Percentiles rank a stretch among this genome's conserved stretches.
Conservation (phyloP, 2,329 filamentous ascomycete genomes). For the Diaporthe longicolla region DNA sequence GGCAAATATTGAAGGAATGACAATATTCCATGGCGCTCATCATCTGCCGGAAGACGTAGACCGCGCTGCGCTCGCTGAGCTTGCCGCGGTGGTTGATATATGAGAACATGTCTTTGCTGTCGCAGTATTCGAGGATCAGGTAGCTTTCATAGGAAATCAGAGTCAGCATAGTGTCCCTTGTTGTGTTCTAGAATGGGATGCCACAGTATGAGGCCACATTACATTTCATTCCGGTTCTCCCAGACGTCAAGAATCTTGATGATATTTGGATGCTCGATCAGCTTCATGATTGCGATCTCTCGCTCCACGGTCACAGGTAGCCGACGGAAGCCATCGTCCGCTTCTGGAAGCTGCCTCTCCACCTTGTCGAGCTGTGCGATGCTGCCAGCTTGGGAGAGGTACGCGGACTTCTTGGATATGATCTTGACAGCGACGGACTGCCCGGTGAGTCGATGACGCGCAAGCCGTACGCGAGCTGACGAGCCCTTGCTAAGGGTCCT, state of each 20-base stretch:
- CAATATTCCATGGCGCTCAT: slow-evolving; percentile 93
- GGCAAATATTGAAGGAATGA: slow-evolving; percentile 94
- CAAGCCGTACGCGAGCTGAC: slow-evolving; percentile 88
- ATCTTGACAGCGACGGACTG: slow-evolving; percentile 96
- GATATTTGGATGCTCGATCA: slow-evolving; percentile 95
- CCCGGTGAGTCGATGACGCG: slow-evolving; percentile 82
- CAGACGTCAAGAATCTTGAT: slow-evolving; percentile 96
- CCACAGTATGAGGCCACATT: slow-evolving; percentile 55
- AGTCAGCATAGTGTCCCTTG: slow-evolving; percentile 40
- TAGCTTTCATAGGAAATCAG: slow-evolving; percentile 71
- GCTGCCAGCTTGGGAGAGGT: slow-evolving; percentile 87
- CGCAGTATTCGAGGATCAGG: slow-evolving; percentile 92
- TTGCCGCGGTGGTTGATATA: slow-evolving; percentile 83
- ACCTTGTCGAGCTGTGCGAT: slow-evolving; percentile 85
- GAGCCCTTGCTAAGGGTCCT: slow-evolving; percentile 91
- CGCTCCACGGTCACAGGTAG: slow-evolving; percentile 93
- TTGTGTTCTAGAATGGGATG: not conserved
- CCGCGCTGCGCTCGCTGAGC: slow-evolving; percentile 83
- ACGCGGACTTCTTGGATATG: slow-evolving; percentile 85
- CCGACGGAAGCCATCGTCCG: slow-evolving; percentile 72
- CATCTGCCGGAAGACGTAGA: slow-evolving; percentile 92
- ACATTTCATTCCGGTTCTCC: slow-evolving; percentile 97
- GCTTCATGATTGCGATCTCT: slow-evolving; percentile 96
- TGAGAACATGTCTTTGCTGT: slow-evolving; percentile 84
- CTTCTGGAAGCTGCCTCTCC: slow-evolving; percentile 70